A percentile compares a stretch with the other conserved stretches of the same genome.
Evolutionary conservation across 1,284 basidiomycete genomes (phyloP).

Genomic region (Neolentinus lepideus): DNA sequence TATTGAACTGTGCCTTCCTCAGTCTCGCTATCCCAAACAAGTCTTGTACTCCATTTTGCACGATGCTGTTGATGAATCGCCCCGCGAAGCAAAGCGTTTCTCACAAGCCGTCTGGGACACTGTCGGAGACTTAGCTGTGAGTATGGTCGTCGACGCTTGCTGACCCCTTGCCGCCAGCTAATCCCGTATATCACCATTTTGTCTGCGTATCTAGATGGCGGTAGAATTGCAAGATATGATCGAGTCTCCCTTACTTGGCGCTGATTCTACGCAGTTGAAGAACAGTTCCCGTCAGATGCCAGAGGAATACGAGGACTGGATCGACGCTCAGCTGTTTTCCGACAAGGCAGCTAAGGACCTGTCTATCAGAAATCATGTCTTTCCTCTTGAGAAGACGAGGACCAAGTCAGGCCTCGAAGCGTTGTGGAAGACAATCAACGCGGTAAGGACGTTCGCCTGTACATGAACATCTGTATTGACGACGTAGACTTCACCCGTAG

Average conservation of each 20-base stretch:
- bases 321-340: constrained; percentile 58
- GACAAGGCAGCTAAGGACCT: constrained; percentile 42
- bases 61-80: constrained; percentile 63
- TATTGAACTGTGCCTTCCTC: constrained; percentile 69
- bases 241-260: constrained; percentile 46
- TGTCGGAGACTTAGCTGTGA: constrained; percentile 68
- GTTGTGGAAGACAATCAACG: constrained; percentile 59
- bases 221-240: constrained; percentile 58
- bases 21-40: constrained; percentile 52
- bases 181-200: not conserved
- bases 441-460: constrained; percentile 29
- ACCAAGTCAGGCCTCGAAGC: constrained; percentile 39
- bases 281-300: constrained; percentile 42
- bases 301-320: constrained; percentile 52
- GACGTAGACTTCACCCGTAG: constrained; percentile 24
- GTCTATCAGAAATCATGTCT: constrained; percentile 47
- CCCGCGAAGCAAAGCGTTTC: constrained; percentile 62
- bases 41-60: constrained; percentile 58
- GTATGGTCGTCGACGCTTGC: constrained; percentile 10
- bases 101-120: constrained; percentile 72
- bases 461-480: not conserved
- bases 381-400: constrained; percentile 50
- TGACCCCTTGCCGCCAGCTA: not conserved
- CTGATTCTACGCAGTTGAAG: constrained; percentile 43
- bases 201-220: constrained; percentile 34